A percentile compares a stretch with the other conserved stretches of the same genome.
These are phyloP conservation scores for Discostella pseudostelligera DNA, from an alignment of 108 stramenopile genomes.

Conservation along the genomic window DNA sequence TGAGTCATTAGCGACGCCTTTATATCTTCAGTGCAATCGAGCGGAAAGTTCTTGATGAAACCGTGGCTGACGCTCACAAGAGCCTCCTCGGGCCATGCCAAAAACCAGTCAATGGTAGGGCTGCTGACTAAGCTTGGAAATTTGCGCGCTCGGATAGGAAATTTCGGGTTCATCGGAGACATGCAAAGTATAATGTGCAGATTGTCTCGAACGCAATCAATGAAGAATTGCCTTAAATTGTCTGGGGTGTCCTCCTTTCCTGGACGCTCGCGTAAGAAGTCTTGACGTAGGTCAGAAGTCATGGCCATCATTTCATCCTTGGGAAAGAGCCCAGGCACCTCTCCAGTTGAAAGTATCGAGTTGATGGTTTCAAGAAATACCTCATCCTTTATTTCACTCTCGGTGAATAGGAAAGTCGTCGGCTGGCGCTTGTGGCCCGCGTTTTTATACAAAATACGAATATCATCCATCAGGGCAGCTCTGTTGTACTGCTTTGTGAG, in stretches of 20 bases:
- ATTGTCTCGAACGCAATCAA: conserved; percentile 85
- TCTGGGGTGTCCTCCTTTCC: conserved; percentile 83
- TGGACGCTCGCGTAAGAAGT: conserved; percentile 69
- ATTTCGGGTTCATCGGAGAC: conserved; percentile 91
- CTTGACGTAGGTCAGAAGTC: conserved; percentile 68
- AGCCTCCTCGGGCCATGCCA: conserved; percentile 91
- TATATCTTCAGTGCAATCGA: conserved; percentile 70
- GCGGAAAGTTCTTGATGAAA: conserved; percentile 72
- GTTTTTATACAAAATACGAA: conserved; percentile 77
- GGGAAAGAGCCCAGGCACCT: conserved; percentile 87
- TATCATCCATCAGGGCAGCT: conserved; percentile 79
- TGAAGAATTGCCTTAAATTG: conserved; percentile 87
- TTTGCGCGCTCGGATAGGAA: conserved; percentile 83
- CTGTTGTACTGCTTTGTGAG: conserved; percentile 87
- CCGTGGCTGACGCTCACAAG: conserved; percentile 79
- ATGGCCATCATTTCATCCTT: conserved; percentile 95
- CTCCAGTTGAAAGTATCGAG: conserved; percentile 85
- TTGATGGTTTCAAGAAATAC: conserved; percentile 90
- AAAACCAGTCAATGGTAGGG: conserved; percentile 92
- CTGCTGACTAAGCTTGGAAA: conserved; percentile 86
- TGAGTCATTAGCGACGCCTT: conserved; percentile 74
- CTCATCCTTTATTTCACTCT: conserved; percentile 91
- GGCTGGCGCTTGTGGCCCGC: conserved; percentile 82
- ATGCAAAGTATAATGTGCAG: conserved; percentile 91
- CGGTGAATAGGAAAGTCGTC: conserved; percentile 90